Conservation (phyloP, 1,284 basidiomycete genomes). For the Puccinia sorghi region DNA sequence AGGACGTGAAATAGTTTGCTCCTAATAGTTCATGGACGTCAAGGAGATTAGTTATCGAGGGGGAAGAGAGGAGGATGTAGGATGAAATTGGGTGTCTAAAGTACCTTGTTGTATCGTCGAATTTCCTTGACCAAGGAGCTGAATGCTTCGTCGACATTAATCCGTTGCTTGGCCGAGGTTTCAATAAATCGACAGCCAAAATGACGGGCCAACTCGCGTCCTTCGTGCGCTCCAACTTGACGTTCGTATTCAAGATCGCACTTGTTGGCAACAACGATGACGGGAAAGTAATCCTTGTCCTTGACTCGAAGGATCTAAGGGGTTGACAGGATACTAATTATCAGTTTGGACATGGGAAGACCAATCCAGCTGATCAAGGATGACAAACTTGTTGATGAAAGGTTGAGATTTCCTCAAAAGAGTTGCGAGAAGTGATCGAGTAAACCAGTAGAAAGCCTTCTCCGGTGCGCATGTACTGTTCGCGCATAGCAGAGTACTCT, state of each 20-base stretch:
- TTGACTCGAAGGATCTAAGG: slow-evolving; percentile 66
- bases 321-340: background rate
- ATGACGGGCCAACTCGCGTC: slow-evolving; percentile 91
- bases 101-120: slow-evolving; percentile 87
- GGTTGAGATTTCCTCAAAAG: slow-evolving; percentile 94
- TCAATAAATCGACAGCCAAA: slow-evolving; percentile 97
- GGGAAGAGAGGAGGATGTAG: background rate
- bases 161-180: slow-evolving; percentile 96
- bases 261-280: slow-evolving; percentile 98
- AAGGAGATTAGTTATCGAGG: background rate
- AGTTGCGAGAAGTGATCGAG: slow-evolving; percentile 96
- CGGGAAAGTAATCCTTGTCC: slow-evolving; percentile 96
- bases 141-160: slow-evolving; percentile 99
- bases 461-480: slow-evolving; percentile 95
- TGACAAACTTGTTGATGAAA: slow-evolving; percentile 97
- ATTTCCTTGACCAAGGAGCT: slow-evolving; percentile 94
- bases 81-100: background rate
- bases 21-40: background rate
- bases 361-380: slow-evolving; percentile 55
- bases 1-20: slow-evolving; percentile 56
- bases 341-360: background rate
- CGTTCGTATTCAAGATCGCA: slow-evolving; percentile 97
- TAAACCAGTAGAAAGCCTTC: slow-evolving; percentile 99
- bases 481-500: slow-evolving; percentile 97
- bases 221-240: slow-evolving; percentile 97